Percentiles rank a stretch among this genome's conserved stretches.
Conservation (phyloP, 2,329 filamentous ascomycete species). For the Scedosporium apiospermum region DNA sequence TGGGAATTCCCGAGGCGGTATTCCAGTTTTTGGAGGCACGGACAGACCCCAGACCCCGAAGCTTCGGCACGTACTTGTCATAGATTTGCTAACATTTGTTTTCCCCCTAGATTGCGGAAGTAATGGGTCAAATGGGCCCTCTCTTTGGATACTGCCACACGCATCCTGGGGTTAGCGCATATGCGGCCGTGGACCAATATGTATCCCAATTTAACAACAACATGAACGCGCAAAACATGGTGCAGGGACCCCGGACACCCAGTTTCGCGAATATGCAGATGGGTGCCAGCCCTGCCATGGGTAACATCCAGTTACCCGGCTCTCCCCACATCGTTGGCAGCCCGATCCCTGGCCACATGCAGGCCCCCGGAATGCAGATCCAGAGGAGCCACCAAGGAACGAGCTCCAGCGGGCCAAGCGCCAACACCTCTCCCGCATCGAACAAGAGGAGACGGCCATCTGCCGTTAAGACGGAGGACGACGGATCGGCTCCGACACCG, state of each 20-base stretch:
- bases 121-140: constrained; percentile 58
- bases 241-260: constrained; percentile 41
- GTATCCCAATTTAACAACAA: constrained; percentile 37
- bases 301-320: constrained; percentile 52
- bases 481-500: constrained; percentile 42
- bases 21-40: constrained; percentile 56
- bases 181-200: constrained; percentile 51
- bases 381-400: constrained; percentile 61
- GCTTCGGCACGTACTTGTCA: too few species aligned
- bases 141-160: constrained; percentile 49
- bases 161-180: constrained; percentile 45
- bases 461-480: constrained; percentile 48
- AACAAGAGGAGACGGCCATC: constrained; percentile 51
- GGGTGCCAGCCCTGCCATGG: constrained; percentile 48
- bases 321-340: constrained; percentile 51
- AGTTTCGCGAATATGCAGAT: constrained; percentile 49
- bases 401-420: constrained; percentile 55
- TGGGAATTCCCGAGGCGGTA: constrained; percentile 51
- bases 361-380: constrained; percentile 56
- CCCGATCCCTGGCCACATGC: constrained; percentile 52
- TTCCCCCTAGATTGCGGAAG: constrained; percentile 46
- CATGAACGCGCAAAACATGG: constrained; percentile 29
- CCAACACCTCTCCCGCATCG: constrained; percentile 55
- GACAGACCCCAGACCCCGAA: not conserved
- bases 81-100: too few species aligned